Evolutionary conservation across 2,329 filamentous ascomycete species (phyloP).

Genomic region (Mycosphaerella sp.): DNA sequence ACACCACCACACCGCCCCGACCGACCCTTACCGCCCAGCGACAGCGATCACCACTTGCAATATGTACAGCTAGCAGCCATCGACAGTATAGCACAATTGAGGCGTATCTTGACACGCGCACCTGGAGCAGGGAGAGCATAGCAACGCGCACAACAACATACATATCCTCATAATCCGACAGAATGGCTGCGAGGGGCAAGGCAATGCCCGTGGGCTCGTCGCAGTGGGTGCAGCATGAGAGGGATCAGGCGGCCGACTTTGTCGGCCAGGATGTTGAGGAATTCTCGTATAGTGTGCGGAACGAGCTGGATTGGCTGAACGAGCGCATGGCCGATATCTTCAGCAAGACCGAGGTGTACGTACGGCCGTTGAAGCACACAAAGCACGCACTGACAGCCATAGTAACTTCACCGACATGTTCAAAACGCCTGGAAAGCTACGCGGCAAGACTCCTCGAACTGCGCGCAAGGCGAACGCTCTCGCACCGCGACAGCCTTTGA

Average conservation of each 20-base stretch:
- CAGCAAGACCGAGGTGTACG: slow-evolving; percentile 76
- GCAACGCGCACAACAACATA: slow-evolving; percentile 14
- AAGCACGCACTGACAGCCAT: slow-evolving; percentile 26
- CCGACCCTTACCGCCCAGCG: background rate
- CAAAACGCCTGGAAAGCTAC: slow-evolving; percentile 81
- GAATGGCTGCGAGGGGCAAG: slow-evolving; percentile 27
- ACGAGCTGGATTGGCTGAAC: slow-evolving; percentile 97
- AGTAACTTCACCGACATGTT: slow-evolving; percentile 94
- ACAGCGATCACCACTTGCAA: slow-evolving; percentile 13
- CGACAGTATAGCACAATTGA: slow-evolving; percentile 8
- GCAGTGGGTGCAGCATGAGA: slow-evolving; percentile 78
- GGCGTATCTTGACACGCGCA: slow-evolving; percentile 6
- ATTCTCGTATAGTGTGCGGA: slow-evolving; percentile 82
- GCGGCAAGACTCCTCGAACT: slow-evolving; percentile 73
- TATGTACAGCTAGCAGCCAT: slow-evolving; percentile 19
- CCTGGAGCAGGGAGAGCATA: slow-evolving; percentile 13
- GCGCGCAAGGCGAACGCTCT: slow-evolving; percentile 53
- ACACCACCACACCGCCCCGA: slow-evolving; percentile 8
- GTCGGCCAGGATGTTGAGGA: slow-evolving; percentile 81
- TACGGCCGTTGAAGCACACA: background rate
- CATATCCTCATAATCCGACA: slow-evolving; percentile 3
- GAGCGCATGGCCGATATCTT: slow-evolving; percentile 98
- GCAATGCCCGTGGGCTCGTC: slow-evolving; percentile 29
- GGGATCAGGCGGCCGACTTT: slow-evolving; percentile 68
- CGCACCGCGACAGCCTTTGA: slow-evolving; percentile 52